Base-by-base conservation (phyloP, 2,329 filamentous ascomycete genomes). In the Microdochium nivale region DNA sequence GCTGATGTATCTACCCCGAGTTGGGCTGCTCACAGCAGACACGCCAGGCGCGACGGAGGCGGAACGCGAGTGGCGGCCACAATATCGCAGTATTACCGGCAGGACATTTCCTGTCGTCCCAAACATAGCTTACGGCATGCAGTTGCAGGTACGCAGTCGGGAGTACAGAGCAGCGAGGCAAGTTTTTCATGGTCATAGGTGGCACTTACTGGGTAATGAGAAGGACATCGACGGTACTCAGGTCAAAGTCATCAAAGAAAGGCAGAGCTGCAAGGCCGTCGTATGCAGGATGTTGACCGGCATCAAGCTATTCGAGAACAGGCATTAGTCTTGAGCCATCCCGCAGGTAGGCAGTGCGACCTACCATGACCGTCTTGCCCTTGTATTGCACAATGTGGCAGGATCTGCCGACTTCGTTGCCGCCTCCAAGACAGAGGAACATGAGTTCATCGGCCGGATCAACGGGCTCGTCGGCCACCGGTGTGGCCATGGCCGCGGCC, bases 321-420 rank as follows among this genome's bases (percentile, higher is more conserved):
- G 32, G 16, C 33, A 55, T 63, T 54, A 62, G 57, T 49, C 8
- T 9, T 19, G 33, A 7, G 10, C 21, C 10, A 7, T 7, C 13
- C 19, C 16, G 16, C 19, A 4, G 8, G 13, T 23, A 40, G n/a
- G 8, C 23, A 27, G 14, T 21, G 23, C 21, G 23, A 67, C 82
- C 60, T 75, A 95, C 90, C 94, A 99, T 99, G 59, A 99, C 90
- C 5, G 92, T 97, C 71, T 99, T 99, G 55, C 94, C 94, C 72
- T 97, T 99, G 80, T 99, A 99, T 65, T 97, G 90, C 54, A 99
- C 84, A 61, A 99, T 96, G 67, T 99, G 94, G 69, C 94, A 97
- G 58, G 94, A 97, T 58, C 94, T 81, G 51, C 94, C 94, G 55
- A 99, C 94, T 71, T 99, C 94, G 68, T 96, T 97, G 59, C 94